phyloP scores from a whole-genome alignment of 2,329 filamentous ascomycete genomes.

The Blastomyces gilchristii region DNA sequence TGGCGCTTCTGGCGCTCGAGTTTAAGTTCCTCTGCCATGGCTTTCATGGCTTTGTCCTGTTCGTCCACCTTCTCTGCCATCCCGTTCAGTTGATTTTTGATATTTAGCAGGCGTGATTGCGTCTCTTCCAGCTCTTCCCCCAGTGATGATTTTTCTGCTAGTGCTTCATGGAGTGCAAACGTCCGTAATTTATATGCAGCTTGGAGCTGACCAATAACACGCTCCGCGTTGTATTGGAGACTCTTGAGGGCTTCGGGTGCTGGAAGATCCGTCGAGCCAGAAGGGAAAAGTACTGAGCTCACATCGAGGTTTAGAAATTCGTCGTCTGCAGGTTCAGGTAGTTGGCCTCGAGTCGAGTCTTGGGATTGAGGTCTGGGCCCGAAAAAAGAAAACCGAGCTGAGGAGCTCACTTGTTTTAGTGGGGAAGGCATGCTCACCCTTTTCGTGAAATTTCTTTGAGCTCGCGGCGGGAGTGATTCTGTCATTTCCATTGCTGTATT shows the following conservation, averaged over 20 bases:
- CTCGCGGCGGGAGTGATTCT: background rate
- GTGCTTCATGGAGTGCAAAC: constrained; percentile 41
- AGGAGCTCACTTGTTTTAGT: constrained; percentile 26
- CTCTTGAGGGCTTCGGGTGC: constrained; percentile 47
- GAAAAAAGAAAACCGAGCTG: constrained; percentile 37
- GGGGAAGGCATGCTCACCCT: constrained; percentile 24
- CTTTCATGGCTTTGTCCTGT: constrained; percentile 47
- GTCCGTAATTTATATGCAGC: constrained; percentile 45
- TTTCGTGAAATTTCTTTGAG: constrained; percentile 18
- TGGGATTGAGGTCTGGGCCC: constrained; percentile 24
- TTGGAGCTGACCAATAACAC: constrained; percentile 46
- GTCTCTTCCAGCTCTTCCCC: constrained; percentile 53
- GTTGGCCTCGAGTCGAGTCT: constrained; percentile 19
- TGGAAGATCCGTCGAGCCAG: constrained; percentile 39
- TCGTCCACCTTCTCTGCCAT: constrained; percentile 47
- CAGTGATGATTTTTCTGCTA: constrained; percentile 47
- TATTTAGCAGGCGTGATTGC: constrained; percentile 45
- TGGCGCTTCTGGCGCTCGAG: constrained; percentile 33
- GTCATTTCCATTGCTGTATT: background rate
- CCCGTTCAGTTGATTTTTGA: constrained; percentile 52
- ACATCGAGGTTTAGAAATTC: constrained; percentile 48
- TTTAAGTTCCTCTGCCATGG: constrained; percentile 40
- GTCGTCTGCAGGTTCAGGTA: constrained; percentile 38
- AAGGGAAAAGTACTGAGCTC: constrained; percentile 44
- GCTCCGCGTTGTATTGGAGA: constrained; percentile 47